Percentiles rank a stretch among this genome's conserved stretches.
These are phyloP conservation scores for Solanum chiquidenum DNA, from an alignment of 257 asterid species.

Conservation along the genomic window DNA sequence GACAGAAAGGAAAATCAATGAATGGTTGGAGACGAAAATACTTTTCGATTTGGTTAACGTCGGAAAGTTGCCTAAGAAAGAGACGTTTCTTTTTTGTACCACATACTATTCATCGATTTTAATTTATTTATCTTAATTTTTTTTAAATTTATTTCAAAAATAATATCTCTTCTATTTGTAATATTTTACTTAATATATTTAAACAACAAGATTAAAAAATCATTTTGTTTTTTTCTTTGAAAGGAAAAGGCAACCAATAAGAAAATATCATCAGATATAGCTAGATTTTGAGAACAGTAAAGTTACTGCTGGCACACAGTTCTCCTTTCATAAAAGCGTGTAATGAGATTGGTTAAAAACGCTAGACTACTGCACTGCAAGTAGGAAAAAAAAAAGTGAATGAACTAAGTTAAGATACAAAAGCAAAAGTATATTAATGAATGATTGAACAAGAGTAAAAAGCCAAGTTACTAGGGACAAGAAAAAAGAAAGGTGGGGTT, in stretches of 20 bases:
- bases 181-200: no score
- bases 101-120: not conserved
- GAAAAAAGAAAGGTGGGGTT: not conserved
- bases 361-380: not conserved
- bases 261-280: not conserved
- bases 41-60: constrained; percentile 39
- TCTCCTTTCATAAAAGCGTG: not conserved
- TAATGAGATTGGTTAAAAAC: not conserved
- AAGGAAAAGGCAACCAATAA: not conserved
- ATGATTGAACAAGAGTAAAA: not conserved
- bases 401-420: not conserved
- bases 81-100: constrained; percentile 7
- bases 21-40: not conserved
- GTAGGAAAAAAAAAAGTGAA: not conserved
- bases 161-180: not conserved
- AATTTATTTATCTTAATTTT: not conserved
- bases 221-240: not conserved
- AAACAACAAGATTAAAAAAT: no score
- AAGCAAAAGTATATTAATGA: constrained; percentile 9
- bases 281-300: not conserved
- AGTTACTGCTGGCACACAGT: not conserved
- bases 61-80: constrained; percentile 26
- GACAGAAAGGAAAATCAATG: not conserved
- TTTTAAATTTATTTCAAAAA: not conserved
- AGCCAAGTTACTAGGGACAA: not conserved